A percentile compares a stretch with the other conserved stretches of the same genome.
Evolutionary conservation across 106 monocot genomes (phyloP).

Genomic region (Acanthochlamys bracteata): DNA sequence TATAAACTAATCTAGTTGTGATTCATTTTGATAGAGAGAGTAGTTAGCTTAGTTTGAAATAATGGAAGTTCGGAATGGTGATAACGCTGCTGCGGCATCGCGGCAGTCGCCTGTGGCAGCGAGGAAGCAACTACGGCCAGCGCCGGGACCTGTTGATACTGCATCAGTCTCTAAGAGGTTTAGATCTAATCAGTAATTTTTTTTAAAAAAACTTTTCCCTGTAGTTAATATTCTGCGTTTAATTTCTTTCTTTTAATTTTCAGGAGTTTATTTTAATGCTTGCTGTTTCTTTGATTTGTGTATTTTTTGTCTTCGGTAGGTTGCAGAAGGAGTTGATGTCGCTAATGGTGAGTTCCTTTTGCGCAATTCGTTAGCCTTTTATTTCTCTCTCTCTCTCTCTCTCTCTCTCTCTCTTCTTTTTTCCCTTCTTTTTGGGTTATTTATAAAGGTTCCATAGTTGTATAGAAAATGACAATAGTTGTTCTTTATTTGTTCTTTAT

Average conservation of each 20-base stretch:
- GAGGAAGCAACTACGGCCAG: conserved; percentile 27
- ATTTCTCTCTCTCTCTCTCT: too few species aligned
- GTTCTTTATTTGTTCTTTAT: neutral
- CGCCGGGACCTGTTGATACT: conserved; percentile 40
- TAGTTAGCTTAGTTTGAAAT: neutral
- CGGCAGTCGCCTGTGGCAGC: conserved; percentile 13
- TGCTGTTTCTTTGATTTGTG: neutral
- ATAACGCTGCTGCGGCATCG: conserved; percentile 22
- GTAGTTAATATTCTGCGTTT: neutral
- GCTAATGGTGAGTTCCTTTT: conserved; percentile 36
- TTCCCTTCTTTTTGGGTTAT: neutral
- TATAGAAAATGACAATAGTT: neutral
- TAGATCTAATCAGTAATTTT: neutral
- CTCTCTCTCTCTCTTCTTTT: too few species aligned
- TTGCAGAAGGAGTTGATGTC: conserved; percentile 68
- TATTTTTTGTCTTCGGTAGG: conserved; percentile 22
- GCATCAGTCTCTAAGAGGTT: conserved; percentile 49
- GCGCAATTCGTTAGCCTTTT: neutral
- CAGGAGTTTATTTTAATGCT: neutral
- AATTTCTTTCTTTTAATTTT: neutral
- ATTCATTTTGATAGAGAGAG: too few species aligned
- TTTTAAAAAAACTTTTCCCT: neutral
- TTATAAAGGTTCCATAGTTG: neutral
- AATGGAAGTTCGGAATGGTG: conserved; percentile 34
- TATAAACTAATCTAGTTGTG: too few species aligned